Evolutionary conservation across 1,284 basidiomycete genomes (phyloP).

Genomic region (Marasmius oreades): DNA sequence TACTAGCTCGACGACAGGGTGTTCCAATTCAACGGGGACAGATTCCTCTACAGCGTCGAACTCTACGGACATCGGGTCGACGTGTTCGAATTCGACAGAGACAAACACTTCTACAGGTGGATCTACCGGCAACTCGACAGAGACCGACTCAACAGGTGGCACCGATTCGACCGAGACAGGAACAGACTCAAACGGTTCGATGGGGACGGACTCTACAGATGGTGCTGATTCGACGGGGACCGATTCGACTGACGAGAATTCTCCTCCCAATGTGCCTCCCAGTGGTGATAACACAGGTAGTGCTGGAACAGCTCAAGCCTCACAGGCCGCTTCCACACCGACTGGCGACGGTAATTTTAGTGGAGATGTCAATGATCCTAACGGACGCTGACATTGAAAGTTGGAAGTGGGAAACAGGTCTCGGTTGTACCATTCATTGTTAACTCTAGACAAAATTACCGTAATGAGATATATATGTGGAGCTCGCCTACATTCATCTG

Average conservation of each 20-base stretch:
- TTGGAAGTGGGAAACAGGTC: neutral
- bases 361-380: constrained; percentile 14
- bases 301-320: neutral
- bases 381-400: constrained; percentile 3
- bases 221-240: neutral
- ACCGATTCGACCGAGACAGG: neutral
- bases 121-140: neutral
- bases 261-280: neutral
- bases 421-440: neutral
- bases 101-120: neutral
- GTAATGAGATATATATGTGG: too few relatives aligned
- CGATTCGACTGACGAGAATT: neutral
- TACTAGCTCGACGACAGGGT: too few relatives aligned
- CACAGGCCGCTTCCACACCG: neutral
- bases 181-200: neutral
- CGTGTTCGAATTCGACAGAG: neutral
- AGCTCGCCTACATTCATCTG: too few relatives aligned
- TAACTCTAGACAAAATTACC: too few relatives aligned
- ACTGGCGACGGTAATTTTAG: neutral
- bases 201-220: neutral
- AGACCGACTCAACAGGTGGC: neutral
- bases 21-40: neutral
- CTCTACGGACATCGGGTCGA: neutral
- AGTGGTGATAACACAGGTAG: neutral
- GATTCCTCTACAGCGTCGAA: neutral